Percentiles rank a stretch among this genome's conserved stretches.
phyloP scores from a whole-genome alignment of 805 yeast genomes.

The Starmerella apicola region DNA sequence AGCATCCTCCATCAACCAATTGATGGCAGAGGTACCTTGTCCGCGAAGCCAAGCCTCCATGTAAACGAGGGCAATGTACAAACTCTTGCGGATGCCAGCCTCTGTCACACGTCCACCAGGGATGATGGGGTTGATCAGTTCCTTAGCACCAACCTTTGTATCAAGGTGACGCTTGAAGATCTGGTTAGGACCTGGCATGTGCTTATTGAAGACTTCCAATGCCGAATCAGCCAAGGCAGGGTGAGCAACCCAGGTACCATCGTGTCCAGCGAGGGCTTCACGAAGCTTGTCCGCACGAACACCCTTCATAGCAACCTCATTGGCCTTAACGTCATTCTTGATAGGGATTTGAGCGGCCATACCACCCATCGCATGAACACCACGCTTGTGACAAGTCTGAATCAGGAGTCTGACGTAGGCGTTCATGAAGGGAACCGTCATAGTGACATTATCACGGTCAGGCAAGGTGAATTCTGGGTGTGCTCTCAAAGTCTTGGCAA shows the following conservation, averaged over 20 bases:
- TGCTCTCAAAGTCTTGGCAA: constrained; percentile 51
- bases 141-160: constrained; percentile 42
- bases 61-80: constrained; percentile 53
- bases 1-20: constrained; percentile 67
- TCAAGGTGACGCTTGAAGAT: constrained; percentile 42
- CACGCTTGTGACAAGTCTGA: constrained; percentile 57
- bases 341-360: constrained; percentile 72
- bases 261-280: constrained; percentile 58
- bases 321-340: constrained; percentile 49
- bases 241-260: constrained; percentile 70
- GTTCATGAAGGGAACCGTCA: constrained; percentile 59
- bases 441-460: constrained; percentile 56
- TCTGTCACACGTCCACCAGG: constrained; percentile 51
- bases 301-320: constrained; percentile 52
- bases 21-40: constrained; percentile 61
- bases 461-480: constrained; percentile 53
- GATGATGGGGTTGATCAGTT: constrained; percentile 48
- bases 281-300: constrained; percentile 57
- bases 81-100: constrained; percentile 50
- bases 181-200: constrained; percentile 67
- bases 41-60: constrained; percentile 67
- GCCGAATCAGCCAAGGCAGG: constrained; percentile 59
- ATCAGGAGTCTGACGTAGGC: constrained; percentile 53
- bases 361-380: constrained; percentile 68
- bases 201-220: constrained; percentile 54